Evolutionary conservation across 1,284 basidiomycete genomes (phyloP).

Genomic region (Fomitopsis schrenkii): DNA sequence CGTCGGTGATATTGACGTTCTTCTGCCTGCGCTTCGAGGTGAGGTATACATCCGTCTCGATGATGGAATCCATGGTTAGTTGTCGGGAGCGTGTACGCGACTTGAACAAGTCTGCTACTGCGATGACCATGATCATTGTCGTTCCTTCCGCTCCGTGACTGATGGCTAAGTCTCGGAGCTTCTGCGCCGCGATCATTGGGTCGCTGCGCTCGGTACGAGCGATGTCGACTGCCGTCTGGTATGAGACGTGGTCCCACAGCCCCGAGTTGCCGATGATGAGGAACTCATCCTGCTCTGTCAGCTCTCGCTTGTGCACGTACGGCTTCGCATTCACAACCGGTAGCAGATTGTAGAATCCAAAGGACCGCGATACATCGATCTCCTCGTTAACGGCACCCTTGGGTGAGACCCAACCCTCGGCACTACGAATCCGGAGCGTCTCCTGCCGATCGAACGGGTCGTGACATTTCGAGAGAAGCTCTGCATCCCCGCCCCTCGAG

Average conservation of each 20-base stretch:
- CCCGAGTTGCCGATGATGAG: conserved; percentile 94
- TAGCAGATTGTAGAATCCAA: conserved; percentile 90
- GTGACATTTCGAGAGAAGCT: conserved; percentile 79
- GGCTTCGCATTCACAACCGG: conserved; percentile 92
- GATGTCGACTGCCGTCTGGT: conserved; percentile 97
- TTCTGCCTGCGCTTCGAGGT: conserved; percentile 31
- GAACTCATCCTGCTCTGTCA: conserved; percentile 92
- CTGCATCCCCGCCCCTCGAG: conserved; percentile 77
- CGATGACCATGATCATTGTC: conserved; percentile 98
- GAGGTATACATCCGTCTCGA: conserved; percentile 37
- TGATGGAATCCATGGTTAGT: conserved; percentile 39
- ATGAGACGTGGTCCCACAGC: conserved; percentile 93
- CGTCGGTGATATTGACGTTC: conserved; percentile 46
- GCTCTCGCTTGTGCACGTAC: conserved; percentile 65
- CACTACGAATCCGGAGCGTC: conserved; percentile 81
- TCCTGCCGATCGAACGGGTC: conserved; percentile 90
- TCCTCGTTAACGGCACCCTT: conserved; percentile 92
- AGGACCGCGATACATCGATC: conserved; percentile 87
- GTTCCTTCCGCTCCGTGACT: conserved; percentile 94
- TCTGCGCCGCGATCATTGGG: conserved; percentile 97
- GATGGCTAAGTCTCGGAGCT: conserved; percentile 94
- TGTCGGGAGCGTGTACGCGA: conserved; percentile 39
- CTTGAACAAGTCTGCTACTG: conserved; percentile 77
- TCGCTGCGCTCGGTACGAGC: conserved; percentile 83
- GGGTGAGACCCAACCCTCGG: conserved; percentile 97